phyloP scores from a whole-genome alignment of 768 basidiomycete species.

The Tulasnella sp. region DNA sequence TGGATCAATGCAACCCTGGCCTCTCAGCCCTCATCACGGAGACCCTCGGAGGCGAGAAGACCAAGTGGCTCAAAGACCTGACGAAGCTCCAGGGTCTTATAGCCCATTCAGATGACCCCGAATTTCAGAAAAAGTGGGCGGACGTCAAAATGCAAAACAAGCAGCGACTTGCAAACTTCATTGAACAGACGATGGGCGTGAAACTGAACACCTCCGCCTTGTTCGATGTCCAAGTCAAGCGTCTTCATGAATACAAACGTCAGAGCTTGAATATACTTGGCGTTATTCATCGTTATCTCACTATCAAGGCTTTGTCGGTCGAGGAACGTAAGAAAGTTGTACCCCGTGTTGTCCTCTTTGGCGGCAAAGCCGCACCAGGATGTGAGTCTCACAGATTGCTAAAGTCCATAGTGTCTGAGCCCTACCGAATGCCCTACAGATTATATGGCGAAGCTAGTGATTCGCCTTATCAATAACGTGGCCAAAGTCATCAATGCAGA shows the following conservation, averaged over 20 bases:
- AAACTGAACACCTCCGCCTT: constrained; percentile 69
- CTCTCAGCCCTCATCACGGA: constrained; percentile 83
- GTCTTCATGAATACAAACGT: constrained; percentile 92
- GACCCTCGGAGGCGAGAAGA: constrained; percentile 69
- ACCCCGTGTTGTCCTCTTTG: constrained; percentile 87
- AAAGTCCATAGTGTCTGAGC: constrained; percentile 60
- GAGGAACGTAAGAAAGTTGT: constrained; percentile 76
- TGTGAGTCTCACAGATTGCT: constrained; percentile 46
- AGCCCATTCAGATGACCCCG: constrained; percentile 62
- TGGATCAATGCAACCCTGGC: constrained; percentile 85
- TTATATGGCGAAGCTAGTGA: constrained; percentile 89
- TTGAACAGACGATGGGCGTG: constrained; percentile 66
- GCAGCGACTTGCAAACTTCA: constrained; percentile 71
- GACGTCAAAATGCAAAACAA: constrained; percentile 88
- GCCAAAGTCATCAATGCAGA: constrained; percentile 75
- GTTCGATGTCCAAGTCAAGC: constrained; percentile 81
- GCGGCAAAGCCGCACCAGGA: constrained; percentile 94
- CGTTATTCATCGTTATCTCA: constrained; percentile 79
- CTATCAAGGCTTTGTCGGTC: constrained; percentile 71
- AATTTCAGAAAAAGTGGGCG: constrained; percentile 76
- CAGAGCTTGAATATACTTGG: constrained; percentile 93
- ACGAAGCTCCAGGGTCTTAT: constrained; percentile 72
- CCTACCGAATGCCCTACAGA: constrained; percentile 67
- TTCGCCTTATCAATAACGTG: constrained; percentile 90
- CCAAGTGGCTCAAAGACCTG: constrained; percentile 81